Base-by-base conservation (phyloP, 768 basidiomycete genomes). In the Trametopsis cervina region DNA sequence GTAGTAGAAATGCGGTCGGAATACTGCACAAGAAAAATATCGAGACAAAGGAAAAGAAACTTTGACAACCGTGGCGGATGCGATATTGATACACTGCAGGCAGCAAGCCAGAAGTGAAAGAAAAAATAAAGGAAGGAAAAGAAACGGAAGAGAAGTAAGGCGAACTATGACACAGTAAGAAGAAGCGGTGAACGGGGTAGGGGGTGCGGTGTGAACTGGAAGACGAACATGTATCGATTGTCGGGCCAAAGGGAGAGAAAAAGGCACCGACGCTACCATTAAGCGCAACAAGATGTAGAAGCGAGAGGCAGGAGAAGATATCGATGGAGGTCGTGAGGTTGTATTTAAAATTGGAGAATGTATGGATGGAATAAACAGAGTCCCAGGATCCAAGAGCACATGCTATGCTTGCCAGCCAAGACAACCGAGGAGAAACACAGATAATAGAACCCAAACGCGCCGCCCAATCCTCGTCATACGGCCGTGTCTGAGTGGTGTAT, bases 371-470 rank as follows among this genome's bases (percentile, higher is more conserved):
- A 54, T 42, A 46, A 35, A 50, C 46, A 55, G 42, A 53, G 63
- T 66, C 64, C 64, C 67, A 64, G 59, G 62, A 73, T 66, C 64
- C 72, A 69, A 70, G 63, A 71, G 66, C 64, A 70, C 65, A 66
- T 47, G 49, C 51, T 13, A 53, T 46, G 44, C 47, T 45, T 47
- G 53, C 55, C 56, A 57, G 54, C 54, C 54, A 56, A 59, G 51
- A 49, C 42, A 53, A 56, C 45, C 49, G 55, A 58, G 56, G 48
- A 63, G 60, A 40, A 49, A 23, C 46, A 68, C 63, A 59, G 49
- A 58, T 59, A 57, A 57, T 61, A 60, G 54, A 47, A 33, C 56
- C 54, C 36, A 48, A 46, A 54, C 54, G 54, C 55, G 53, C 54
- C 54, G 59, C 46, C 48, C 53, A 33, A 33, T 50, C 55, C 56